Base-by-base conservation (phyloP, 768 basidiomycete genomes). In the Pleurotus pulmonarius region DNA sequence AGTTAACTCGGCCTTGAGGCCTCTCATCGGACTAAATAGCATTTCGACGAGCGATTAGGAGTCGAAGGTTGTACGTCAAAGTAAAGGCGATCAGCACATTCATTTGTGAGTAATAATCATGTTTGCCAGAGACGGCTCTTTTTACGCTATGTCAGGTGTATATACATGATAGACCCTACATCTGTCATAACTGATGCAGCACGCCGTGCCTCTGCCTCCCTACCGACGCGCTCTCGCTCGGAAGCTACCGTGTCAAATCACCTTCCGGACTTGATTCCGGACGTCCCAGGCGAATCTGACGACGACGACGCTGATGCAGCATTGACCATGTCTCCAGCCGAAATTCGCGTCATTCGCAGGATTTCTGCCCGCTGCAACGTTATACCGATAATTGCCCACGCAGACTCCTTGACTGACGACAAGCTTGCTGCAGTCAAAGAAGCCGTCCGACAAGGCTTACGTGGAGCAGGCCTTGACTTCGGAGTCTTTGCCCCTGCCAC, bases 11-110 rank as follows among this genome's bases (percentile, higher is more conserved):
- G 34, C 40, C 40, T 37, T 34, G 11, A 41, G 12, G 38, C 24
- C 37, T 39, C 15, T 12, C 18, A 18, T 46, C 15, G 15, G 20
- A 24, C 34, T 25, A 38, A 56, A 5, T 51, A 6, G 51, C 49
- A 46, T 48, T 46, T 53, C 92, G 91, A 92, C 93, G 52, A 6
- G 51, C 49, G 47, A 48, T 46, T 54, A 92, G 91, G 91, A 94
- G 76, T 89, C 88, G 55, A 94, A 94, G 77, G 91, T 94, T 41
- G 75, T 93, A 51, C 83, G 92, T 61, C 83, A 91, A 68, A 90
- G 83, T 72, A 92, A 88, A 73, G 91, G 90, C 48, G 92, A 94
- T 71, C 89, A 91, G 63, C 92, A 94, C 63, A 86, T 94, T 63
- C 92, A 94, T 72, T 72, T 93, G 90, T 92, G 68, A 70, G 90